Conservation (phyloP, 441 rosid species). For the Adansonia rubrostipa region DNA sequence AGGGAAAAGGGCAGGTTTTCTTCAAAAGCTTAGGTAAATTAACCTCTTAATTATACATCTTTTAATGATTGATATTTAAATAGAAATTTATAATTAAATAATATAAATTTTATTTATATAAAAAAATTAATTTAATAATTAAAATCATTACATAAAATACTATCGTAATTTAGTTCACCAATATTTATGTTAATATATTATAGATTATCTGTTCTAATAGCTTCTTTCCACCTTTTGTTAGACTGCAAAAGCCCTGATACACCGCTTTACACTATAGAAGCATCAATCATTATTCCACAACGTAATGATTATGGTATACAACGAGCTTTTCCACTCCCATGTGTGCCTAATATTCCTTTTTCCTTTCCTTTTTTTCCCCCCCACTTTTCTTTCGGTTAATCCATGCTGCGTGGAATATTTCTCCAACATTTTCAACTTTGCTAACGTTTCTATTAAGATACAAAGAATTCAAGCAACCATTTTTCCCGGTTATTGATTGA, state of each 20-base stretch:
- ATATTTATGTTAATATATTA: too few species aligned
- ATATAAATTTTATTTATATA: too few species aligned
- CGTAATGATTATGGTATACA: constrained; percentile 42
- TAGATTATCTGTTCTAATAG: not conserved
- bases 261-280: constrained; percentile 34
- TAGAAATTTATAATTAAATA: too few species aligned
- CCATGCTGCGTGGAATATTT: constrained; percentile 37
- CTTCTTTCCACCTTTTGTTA: not conserved
- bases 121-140: too few species aligned
- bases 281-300: constrained; percentile 36
- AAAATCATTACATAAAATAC: too few species aligned
- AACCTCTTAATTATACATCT: too few species aligned
- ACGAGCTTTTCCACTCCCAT: constrained; percentile 25
- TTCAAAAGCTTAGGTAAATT: too few species aligned
- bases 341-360: constrained; percentile 25
- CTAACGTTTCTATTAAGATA: not conserved
- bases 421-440: constrained; percentile 35
- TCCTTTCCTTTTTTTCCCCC: not conserved
- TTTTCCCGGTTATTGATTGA: not conserved
- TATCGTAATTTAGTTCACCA: too few species aligned
- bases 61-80: too few species aligned
- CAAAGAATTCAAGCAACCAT: not conserved
- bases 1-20: not conserved
- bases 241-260: not conserved
- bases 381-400: not conserved